phyloP scores from a whole-genome alignment of 2,329 filamentous ascomycete genomes.

The Pseudocercospora macadamiae region DNA sequence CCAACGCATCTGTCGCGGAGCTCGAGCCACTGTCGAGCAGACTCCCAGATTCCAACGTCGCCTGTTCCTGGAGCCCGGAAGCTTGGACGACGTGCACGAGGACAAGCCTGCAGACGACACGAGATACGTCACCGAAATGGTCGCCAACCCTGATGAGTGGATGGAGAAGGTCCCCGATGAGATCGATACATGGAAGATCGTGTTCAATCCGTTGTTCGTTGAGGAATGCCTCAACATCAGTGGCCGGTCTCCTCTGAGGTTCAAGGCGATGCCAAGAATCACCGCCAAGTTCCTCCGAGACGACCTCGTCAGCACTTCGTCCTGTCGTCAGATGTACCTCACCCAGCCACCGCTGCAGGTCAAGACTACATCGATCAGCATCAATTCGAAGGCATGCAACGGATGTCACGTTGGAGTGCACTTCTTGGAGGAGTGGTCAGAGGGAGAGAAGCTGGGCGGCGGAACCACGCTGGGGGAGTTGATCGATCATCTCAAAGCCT shows the following conservation, averaged over 20 bases:
- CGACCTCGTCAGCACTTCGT: neutral
- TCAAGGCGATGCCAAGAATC: neutral
- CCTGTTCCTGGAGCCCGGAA: neutral
- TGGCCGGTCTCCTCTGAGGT: neutral
- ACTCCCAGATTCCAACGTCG: neutral
- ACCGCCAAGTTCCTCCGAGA: neutral
- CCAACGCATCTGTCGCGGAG: neutral
- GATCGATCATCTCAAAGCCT: neutral
- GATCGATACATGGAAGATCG: neutral
- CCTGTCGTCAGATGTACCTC: conserved; percentile 1
- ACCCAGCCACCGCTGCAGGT: neutral
- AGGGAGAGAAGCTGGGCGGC: neutral
- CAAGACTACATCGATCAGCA: neutral
- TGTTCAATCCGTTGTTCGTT: neutral
- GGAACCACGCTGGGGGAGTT: neutral
- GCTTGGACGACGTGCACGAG: neutral
- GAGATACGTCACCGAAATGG: neutral
- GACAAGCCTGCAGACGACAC: neutral
- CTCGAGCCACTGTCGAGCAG: neutral
- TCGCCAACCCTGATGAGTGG: neutral
- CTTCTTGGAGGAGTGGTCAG: neutral
- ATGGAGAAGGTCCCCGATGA: neutral
- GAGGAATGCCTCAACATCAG: neutral
- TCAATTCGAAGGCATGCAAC: neutral
- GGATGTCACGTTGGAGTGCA: neutral